A percentile compares a stretch with the other conserved stretches of the same genome.
These are phyloP conservation scores for Phalaenopsis equestris DNA, from an alignment of 106 monocot species.

Conservation along the genomic window DNA sequence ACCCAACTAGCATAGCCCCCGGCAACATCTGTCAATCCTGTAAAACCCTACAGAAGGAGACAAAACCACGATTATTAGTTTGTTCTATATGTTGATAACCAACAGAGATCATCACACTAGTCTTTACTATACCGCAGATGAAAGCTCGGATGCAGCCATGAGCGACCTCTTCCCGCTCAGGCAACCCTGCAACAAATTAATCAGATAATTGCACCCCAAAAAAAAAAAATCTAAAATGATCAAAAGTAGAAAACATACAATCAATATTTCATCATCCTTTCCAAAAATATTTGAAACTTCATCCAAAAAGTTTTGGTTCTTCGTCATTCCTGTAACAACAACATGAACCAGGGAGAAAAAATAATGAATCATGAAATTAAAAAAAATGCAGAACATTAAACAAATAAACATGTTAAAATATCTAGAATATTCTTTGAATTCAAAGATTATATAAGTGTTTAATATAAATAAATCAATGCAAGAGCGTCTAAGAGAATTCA, in stretches of 20 bases:
- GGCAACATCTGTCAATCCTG: constrained; percentile 33
- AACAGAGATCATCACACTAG: background rate
- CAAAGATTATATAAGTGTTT: background rate
- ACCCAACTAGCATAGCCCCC: constrained; percentile 57
- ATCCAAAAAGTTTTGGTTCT: constrained; percentile 45
- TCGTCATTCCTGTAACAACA: constrained; percentile 36
- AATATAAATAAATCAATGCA: background rate
- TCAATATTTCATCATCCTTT: constrained; percentile 54
- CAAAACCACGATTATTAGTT: background rate
- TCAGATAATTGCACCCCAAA: background rate
- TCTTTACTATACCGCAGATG: constrained; percentile 21
- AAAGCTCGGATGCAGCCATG: constrained; percentile 68
- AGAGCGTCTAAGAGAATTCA: background rate
- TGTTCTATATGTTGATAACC: background rate
- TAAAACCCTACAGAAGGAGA: constrained; percentile 42
- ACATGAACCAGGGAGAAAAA: background rate
- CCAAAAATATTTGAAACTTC: constrained; percentile 38
- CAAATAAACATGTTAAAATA: background rate
- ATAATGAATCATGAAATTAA: background rate
- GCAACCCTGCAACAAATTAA: constrained; percentile 39
- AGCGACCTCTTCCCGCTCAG: constrained; percentile 54
- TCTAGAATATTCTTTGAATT: background rate
- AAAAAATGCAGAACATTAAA: background rate
- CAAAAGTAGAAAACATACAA: constrained; percentile 23
- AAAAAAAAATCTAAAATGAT: background rate